Evolutionary conservation across 257 asterid species (phyloP).

Genomic region (Ilex asprella): DNA sequence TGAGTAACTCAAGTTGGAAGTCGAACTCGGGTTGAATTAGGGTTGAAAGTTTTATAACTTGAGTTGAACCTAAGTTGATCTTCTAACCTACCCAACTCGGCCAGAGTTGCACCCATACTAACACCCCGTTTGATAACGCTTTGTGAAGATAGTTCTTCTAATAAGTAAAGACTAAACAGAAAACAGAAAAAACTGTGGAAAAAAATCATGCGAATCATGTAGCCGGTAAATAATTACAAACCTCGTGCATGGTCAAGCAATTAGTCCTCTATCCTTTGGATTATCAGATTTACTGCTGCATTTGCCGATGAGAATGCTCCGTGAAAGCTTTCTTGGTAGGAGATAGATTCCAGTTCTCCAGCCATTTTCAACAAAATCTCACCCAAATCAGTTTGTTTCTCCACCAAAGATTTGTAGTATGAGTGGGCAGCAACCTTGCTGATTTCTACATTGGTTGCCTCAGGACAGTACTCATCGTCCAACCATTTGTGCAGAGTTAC

Average conservation of each 20-base stretch:
- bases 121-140: too few species aligned
- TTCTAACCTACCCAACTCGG: too few species aligned
- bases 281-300: conserved; percentile 73
- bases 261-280: conserved; percentile 47
- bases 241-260: conserved; percentile 11
- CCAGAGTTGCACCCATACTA: too few species aligned
- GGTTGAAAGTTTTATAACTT: too few species aligned
- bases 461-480: conserved; percentile 92
- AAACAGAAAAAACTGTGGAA: neutral
- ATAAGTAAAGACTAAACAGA: too few species aligned
- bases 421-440: conserved; percentile 70
- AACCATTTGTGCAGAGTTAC: conserved; percentile 71
- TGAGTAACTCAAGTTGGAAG: too few species aligned
- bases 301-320: conserved; percentile 94
- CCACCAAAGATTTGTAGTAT: conserved; percentile 52
- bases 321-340: conserved; percentile 92
- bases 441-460: conserved; percentile 66
- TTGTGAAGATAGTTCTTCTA: too few species aligned
- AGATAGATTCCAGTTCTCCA: conserved; percentile 61
- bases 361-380: conserved; percentile 78
- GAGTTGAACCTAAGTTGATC: too few species aligned
- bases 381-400: conserved; percentile 56
- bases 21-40: too few species aligned
- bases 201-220: neutral
- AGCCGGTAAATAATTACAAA: conserved; percentile 6